These are phyloP conservation scores for Canariomyces notabilis DNA, from an alignment of 2,329 filamentous ascomycete genomes.

Conservation along the genomic window DNA sequence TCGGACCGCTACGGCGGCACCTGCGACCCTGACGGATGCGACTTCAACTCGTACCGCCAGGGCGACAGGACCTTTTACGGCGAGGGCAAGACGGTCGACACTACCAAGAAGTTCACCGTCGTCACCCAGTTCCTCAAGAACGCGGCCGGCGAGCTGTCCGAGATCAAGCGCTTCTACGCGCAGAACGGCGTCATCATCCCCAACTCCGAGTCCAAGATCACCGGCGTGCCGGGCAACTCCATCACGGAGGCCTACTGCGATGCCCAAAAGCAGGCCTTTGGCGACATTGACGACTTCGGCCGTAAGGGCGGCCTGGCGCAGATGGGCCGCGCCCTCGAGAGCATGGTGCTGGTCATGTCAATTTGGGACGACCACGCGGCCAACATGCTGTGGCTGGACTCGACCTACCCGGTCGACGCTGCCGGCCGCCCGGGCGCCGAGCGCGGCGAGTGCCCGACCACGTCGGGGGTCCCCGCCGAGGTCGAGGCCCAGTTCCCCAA, in stretches of 20 bases:
- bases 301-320: constrained; percentile 51
- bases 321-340: constrained; percentile 45
- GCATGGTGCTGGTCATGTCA: constrained; percentile 47
- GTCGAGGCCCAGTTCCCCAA: constrained; percentile 43
- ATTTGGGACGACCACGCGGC: constrained; percentile 61
- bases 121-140: constrained; percentile 58
- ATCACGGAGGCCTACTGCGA: constrained; percentile 57
- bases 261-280: constrained; percentile 53
- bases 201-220: constrained; percentile 43
- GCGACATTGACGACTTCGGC: constrained; percentile 49
- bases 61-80: constrained; percentile 62
- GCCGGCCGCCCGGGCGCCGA: constrained; percentile 41
- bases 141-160: constrained; percentile 47
- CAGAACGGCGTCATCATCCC: constrained; percentile 56
- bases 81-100: constrained; percentile 52
- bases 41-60: constrained; percentile 65
- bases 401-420: constrained; percentile 51
- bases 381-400: constrained; percentile 73
- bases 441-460: constrained; percentile 50
- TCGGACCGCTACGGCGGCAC: constrained; percentile 53
- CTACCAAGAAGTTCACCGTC: constrained; percentile 56
- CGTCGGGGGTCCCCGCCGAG: constrained; percentile 46
- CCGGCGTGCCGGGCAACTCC: constrained; percentile 37
- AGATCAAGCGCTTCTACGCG: constrained; percentile 62
- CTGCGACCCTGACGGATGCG: constrained; percentile 66